Evolutionary conservation across 306 rosid species (phyloP), one percentile per base, ranked within the genome.

Genomic region (Abrus precatorius): DNA sequence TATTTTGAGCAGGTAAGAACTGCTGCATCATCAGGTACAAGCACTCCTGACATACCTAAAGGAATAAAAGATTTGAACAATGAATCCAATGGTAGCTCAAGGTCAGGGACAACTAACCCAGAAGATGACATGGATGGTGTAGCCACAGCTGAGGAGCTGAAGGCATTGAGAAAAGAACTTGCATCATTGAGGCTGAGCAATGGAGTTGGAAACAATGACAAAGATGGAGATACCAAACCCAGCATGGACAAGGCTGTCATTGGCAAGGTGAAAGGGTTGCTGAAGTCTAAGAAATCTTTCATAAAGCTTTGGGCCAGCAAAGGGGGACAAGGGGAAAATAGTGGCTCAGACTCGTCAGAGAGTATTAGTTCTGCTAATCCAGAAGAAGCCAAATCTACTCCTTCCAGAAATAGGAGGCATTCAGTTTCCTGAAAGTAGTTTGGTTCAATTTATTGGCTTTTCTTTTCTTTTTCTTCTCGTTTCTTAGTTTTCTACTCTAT

Each of bases 261-360:
- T 13, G 89, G 90, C 65, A 95, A 93, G 84, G 88, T 93, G 94
- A 90, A 86, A 78, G 92, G 96, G 40, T 69, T 91, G 86, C 94
- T 95, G 3, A 92, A 86, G 86, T 90, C 98, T 65, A 95, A 91
- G 81, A 94, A 85, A 89, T 84, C 96, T 27, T 92, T 95, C 84
- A 77, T 89, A 38, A 90, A 88, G 87, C 91, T 87, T 20, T 93
- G 92, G 92, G 86, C 98, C n/a, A 90, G 80, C 87, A 96, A 95
- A 84, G 98, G 94, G 33, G 93, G 89, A 69, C 91, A 82, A 1
- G 98, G 90, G 0, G 98, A 90, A 72, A 93, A 93, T 71, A 96
- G 98, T 72, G 96, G 99, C 43, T 96, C 99, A 0, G 99, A 96
- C 57, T 93, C 99, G 6, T 92, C 98, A 0, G 98, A 86, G 62